Conservation (phyloP, 2,329 filamentous ascomycete genomes). For the Cladosporium sp. region DNA sequence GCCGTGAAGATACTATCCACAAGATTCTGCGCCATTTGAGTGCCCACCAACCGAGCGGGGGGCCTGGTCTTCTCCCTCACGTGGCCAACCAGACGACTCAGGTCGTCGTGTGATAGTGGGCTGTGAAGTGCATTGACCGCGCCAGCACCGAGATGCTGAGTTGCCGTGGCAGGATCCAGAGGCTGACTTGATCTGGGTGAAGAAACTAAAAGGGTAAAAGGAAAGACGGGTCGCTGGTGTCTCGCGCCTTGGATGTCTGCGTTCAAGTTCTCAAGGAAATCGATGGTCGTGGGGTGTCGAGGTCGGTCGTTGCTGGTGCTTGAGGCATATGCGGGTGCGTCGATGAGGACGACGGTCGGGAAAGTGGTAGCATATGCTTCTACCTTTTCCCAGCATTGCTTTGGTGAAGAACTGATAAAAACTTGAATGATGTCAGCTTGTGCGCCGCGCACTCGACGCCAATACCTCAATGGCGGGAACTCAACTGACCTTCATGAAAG, state of each 20-base stretch:
- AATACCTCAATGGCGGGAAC: not conserved
- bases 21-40: constrained; percentile 27
- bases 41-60: constrained; percentile 22
- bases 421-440: constrained; percentile 21
- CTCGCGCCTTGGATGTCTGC: constrained; percentile 21
- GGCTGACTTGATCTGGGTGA: constrained; percentile 6
- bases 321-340: constrained; percentile 11
- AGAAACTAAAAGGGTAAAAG: constrained; percentile 18
- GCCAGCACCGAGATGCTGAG: constrained; percentile 70
- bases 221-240: constrained; percentile 25
- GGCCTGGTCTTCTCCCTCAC: constrained; percentile 25
- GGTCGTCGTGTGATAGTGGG: constrained; percentile 61
- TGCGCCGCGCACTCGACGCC: too few relatives aligned
- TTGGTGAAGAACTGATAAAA: constrained; percentile 23
- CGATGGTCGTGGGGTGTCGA: constrained; percentile 6
- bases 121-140: constrained; percentile 80
- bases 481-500: constrained; percentile 26
- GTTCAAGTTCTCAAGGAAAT: constrained; percentile 21
- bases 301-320: constrained; percentile 8
- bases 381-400: constrained; percentile 23
- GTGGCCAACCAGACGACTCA: constrained; percentile 26
- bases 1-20: constrained; percentile 23
- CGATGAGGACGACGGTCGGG: constrained; percentile 26
- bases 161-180: constrained; percentile 10
- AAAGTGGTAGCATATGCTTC: constrained; percentile 19